These are phyloP conservation scores for Kazachstania kunashirensis DNA, from an alignment of 805 yeast genomes.

Conservation along the genomic window DNA sequence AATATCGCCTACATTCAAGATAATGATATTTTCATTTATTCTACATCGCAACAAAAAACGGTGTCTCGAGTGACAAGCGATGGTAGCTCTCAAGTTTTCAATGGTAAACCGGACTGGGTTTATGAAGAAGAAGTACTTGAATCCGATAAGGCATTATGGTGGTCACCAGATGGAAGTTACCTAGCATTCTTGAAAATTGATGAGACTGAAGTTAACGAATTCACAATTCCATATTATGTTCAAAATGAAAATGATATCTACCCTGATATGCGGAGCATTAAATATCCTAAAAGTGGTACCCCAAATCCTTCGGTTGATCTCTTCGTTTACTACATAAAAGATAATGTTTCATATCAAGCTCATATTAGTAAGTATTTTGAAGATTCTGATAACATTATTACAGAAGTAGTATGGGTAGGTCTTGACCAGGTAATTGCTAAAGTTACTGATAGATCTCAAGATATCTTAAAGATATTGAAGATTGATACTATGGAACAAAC, in stretches of 20 bases:
- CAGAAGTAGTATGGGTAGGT: conserved; percentile 69
- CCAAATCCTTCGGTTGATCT: conserved; percentile 60
- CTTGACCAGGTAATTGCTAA: conserved; percentile 41
- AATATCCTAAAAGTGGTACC: conserved; percentile 80
- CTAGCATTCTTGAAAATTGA: conserved; percentile 58
- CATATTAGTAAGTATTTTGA: conserved; percentile 33
- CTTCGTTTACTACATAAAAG: conserved; percentile 34
- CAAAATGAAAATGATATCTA: conserved; percentile 45
- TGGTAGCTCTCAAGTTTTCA: conserved; percentile 62
- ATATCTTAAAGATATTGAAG: conserved; percentile 46
- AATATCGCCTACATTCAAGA: conserved; percentile 57
- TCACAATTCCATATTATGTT: conserved; percentile 65
- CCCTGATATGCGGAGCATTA: conserved; percentile 51
- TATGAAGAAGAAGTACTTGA: conserved; percentile 83
- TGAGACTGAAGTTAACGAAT: conserved; percentile 65
- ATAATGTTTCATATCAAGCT: conserved; percentile 31
- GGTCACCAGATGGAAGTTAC: conserved; percentile 69
- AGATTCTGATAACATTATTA: conserved; percentile 39
- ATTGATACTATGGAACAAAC: conserved; percentile 36
- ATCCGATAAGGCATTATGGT: conserved; percentile 68
- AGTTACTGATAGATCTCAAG: conserved; percentile 58
- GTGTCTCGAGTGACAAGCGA: conserved; percentile 50
- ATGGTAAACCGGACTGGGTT: conserved; percentile 92
- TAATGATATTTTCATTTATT: conserved; percentile 57
- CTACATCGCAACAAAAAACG: conserved; percentile 23